A percentile compares a stretch with the other conserved stretches of the same genome.
Conservation (phyloP, 1,284 basidiomycete genomes). For the Sphagnurus paluster region DNA sequence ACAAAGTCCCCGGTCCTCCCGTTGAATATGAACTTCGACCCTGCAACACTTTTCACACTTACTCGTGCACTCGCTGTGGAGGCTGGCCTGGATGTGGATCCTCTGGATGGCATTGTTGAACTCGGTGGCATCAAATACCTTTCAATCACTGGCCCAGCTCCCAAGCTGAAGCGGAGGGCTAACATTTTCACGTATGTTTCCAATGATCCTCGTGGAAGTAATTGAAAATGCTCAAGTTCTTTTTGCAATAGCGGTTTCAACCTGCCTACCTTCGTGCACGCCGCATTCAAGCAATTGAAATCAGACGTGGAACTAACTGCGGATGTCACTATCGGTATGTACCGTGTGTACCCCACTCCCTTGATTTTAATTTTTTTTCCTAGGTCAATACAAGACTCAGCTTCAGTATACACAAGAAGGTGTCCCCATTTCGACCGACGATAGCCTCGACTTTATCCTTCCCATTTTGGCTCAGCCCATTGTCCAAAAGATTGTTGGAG, state of each 20-base stretch:
- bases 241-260: slow-evolving; percentile 55
- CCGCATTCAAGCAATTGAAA: slow-evolving; percentile 65
- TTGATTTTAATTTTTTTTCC: neutral
- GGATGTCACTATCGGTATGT: slow-evolving; percentile 58
- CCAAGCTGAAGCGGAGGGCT: slow-evolving; percentile 36
- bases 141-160: slow-evolving; percentile 38
- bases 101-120: slow-evolving; percentile 68
- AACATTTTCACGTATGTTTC: slow-evolving; percentile 56
- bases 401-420: slow-evolving; percentile 61
- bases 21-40: slow-evolving; percentile 73
- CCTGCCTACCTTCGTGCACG: slow-evolving; percentile 64
- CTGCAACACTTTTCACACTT: slow-evolving; percentile 69
- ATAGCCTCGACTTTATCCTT: slow-evolving; percentile 63
- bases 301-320: slow-evolving; percentile 63
- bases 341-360: neutral
- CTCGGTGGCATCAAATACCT: slow-evolving; percentile 73
- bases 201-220: slow-evolving; percentile 1
- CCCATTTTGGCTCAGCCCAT: slow-evolving; percentile 77
- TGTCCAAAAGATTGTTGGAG: slow-evolving; percentile 75
- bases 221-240: neutral
- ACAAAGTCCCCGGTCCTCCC: slow-evolving; percentile 62
- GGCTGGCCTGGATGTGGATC: slow-evolving; percentile 60
- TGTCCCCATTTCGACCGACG: slow-evolving; percentile 63
- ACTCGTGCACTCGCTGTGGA: slow-evolving; percentile 66
- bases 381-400: slow-evolving; percentile 65